Base-by-base conservation (phyloP, 83 land plant species). In the Picea abies region DNA sequence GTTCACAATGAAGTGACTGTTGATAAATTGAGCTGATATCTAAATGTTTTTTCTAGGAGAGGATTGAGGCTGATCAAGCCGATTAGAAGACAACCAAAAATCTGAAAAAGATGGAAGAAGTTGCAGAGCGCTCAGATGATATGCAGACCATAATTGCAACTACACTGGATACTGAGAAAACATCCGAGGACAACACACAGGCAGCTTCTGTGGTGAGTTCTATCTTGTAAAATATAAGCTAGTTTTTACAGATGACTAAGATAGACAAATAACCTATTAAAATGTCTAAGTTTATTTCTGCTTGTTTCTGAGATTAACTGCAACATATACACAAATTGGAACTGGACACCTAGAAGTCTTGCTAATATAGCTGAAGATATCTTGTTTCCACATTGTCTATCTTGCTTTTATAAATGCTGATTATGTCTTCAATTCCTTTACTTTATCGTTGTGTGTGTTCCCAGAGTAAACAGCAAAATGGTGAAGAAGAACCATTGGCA, bases 341-440 rank as follows among this genome's bases (percentile, higher is more conserved):
- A 14, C 60, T 76, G 14, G 52, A 12, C 23, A 11, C 15, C 56
- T 2, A 26, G 22, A 75, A 44, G 39, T 19, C 5, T 69, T 69
- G 35, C 41, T 29, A 69, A 29, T 69, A 37, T 35, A 70, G 47
- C 75, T 35, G 75, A 70, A 35, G 56, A 49, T 49, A 49, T 5
- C 41, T 37, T 41, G 17, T 41, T 16, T 70, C 39, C 35, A 10
- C 19, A 26, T 10, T 49, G 56, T 49, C 56, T 49, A 49, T 49
- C 56, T 49, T 52, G 58, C 2, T 52, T 52, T 52, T 4, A 49
- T 52, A 23, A 58, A 25, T 9, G 52, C 4, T 75, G 5, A 22
- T 47, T 23, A 52, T 10, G 20, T 75, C 44, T 6, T 75, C 78
- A 76, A 76, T 73, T 73, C 58, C 58, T 76, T 76, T 12, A 76